Evolutionary conservation across 352 stramenopile genomes (phyloP).

Genomic region (Thraustochytrium striatum): DNA sequence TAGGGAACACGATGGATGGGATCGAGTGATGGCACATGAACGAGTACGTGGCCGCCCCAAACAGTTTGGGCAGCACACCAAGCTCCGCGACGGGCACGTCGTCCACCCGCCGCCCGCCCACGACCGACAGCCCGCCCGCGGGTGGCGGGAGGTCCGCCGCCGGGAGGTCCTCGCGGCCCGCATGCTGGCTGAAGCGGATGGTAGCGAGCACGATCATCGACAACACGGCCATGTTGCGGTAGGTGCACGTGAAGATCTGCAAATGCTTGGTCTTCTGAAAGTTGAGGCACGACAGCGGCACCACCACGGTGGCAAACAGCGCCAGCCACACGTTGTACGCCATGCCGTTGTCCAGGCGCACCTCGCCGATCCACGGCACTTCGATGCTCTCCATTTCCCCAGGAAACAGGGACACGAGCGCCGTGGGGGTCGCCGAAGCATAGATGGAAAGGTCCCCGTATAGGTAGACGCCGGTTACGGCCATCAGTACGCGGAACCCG

Average conservation of each 20-base stretch:
- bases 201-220: constrained; percentile 22
- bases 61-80: constrained; percentile 22
- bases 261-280: constrained; percentile 44
- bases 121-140: no score
- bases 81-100: background rate
- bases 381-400: background rate
- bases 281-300: constrained; percentile 38
- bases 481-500: background rate
- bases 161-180: background rate
- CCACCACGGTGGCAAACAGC: constrained; percentile 15
- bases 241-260: constrained; percentile 45
- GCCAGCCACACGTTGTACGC: constrained; percentile 24
- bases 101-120: no score
- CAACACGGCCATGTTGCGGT: constrained; percentile 17
- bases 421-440: constrained; percentile 25
- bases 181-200: background rate
- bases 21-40: constrained; percentile 47
- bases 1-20: constrained; percentile 35
- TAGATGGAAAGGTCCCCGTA: constrained; percentile 42
- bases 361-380: background rate
- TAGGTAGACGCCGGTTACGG: constrained; percentile 20
- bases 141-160: background rate
- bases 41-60: constrained; percentile 39
- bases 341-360: background rate
- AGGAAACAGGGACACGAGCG: constrained; percentile 23